Evolutionary conservation across 2,329 filamentous ascomycete genomes (phyloP).

Genomic region (Sodiomyces alkalinus): DNA sequence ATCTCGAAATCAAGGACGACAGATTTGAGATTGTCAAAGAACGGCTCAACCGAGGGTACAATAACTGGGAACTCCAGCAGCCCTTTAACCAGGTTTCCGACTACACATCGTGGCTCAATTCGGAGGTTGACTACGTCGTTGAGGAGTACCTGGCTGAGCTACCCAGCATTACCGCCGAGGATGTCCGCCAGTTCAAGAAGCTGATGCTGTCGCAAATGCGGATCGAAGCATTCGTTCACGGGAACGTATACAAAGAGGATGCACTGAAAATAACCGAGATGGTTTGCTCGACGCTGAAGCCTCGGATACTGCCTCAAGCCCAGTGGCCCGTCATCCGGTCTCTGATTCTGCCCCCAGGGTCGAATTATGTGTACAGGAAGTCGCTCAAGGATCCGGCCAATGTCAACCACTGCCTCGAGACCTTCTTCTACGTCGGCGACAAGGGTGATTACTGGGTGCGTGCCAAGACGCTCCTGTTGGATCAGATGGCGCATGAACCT

Average conservation of each 20-base stretch:
- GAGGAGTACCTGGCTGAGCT: slow-evolving; percentile 70
- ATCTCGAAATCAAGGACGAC: slow-evolving; percentile 71
- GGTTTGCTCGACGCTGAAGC: slow-evolving; percentile 62
- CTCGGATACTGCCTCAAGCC: slow-evolving; percentile 54
- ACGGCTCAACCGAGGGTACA: slow-evolving; percentile 56
- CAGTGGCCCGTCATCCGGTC: slow-evolving; percentile 73
- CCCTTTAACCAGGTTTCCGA: slow-evolving; percentile 81
- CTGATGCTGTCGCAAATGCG: slow-evolving; percentile 72
- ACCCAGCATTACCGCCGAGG: slow-evolving; percentile 55
- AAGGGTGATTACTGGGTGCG: slow-evolving; percentile 53
- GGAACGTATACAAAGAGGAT: slow-evolving; percentile 90
- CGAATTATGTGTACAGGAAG: slow-evolving; percentile 72
- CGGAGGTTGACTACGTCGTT: slow-evolving; percentile 62
- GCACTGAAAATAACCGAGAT: slow-evolving; percentile 73
- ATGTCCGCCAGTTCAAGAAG: slow-evolving; percentile 63
- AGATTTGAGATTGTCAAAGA: slow-evolving; percentile 89
- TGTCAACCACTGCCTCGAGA: slow-evolving; percentile 76
- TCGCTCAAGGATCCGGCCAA: slow-evolving; percentile 75
- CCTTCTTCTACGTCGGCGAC: slow-evolving; percentile 56
- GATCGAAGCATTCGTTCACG: slow-evolving; percentile 77
- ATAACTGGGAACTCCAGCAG: slow-evolving; percentile 77
- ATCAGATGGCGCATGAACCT: slow-evolving; percentile 85
- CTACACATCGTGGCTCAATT: slow-evolving; percentile 66
- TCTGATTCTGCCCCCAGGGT: slow-evolving; percentile 61
- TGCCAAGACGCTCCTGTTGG: slow-evolving; percentile 66